These are phyloP conservation scores for Poa annua DNA, from an alignment of 176 grass and related monocot genomes.

Conservation along the genomic window DNA sequence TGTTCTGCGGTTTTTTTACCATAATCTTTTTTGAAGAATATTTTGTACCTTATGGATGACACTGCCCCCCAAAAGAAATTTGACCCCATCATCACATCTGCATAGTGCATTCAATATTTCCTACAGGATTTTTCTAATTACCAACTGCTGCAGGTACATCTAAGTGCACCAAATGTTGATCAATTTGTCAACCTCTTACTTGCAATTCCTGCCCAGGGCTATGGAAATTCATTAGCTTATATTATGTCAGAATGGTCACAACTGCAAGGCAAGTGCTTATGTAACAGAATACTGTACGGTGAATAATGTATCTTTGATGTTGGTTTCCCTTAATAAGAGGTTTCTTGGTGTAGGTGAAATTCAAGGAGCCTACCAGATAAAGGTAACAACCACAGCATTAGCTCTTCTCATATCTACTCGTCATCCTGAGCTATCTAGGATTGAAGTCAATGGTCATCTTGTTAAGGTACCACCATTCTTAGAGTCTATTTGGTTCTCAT, in stretches of 20 bases:
- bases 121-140: not conserved
- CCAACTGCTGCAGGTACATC: constrained; percentile 76
- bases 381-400: constrained; percentile 90
- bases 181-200: constrained; percentile 88
- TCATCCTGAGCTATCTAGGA: constrained; percentile 69
- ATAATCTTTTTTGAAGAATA: not conserved
- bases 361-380: constrained; percentile 98
- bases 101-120: not conserved
- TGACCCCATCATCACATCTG: not conserved
- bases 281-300: not conserved
- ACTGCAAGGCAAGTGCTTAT: constrained; percentile 62
- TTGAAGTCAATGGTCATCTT: constrained; percentile 91
- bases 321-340: constrained; percentile 9
- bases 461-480: constrained; percentile 68
- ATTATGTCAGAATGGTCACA: constrained; percentile 96
- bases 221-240: constrained; percentile 69
- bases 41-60: not conserved
- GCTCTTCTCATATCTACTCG: constrained; percentile 76
- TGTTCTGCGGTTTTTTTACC: not conserved
- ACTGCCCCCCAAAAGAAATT: constrained; percentile 1
- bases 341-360: constrained; percentile 73
- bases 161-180: constrained; percentile 84
- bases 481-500: constrained; percentile 34
- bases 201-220: constrained; percentile 72
- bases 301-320: constrained; percentile 17